Conservation (phyloP, 2,329 filamentous ascomycete genomes). For the Colletotrichum liriopes region DNA sequence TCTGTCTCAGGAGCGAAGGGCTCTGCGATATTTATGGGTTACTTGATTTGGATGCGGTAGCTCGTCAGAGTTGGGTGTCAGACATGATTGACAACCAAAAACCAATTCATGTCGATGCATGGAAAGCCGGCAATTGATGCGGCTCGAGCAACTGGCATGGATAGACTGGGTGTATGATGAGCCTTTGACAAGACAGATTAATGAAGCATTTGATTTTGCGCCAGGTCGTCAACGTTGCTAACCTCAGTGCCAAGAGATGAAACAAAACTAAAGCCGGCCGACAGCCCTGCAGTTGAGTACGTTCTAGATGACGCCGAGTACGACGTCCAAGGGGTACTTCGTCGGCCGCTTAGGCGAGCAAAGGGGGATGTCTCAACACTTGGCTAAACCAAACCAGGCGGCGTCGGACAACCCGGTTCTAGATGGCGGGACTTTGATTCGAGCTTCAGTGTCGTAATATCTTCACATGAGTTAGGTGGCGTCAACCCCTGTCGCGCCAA, state of each 20-base stretch:
- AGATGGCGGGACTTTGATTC: not conserved
- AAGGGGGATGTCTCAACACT: not conserved
- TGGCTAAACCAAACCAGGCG: not conserved
- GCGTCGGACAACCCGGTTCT: not conserved
- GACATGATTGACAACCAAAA: not conserved
- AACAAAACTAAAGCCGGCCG: too few species aligned
- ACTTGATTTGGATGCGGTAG: not conserved
- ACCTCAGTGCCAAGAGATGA: too few species aligned
- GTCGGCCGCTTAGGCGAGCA: not conserved
- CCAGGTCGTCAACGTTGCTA: too few species aligned
- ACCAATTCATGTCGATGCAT: not conserved
- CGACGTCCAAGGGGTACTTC: not conserved
- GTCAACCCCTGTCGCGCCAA: not conserved
- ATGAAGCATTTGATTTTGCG: not conserved
- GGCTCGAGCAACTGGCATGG: not conserved
- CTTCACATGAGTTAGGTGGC: not conserved
- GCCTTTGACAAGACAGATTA: conserved; percentile 3
- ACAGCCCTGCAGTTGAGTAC: not conserved
- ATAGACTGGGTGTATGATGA: not conserved
- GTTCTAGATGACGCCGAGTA: not conserved
- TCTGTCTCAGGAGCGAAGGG: not conserved
- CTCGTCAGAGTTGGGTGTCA: not conserved
- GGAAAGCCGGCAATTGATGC: not conserved
- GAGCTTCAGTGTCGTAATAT: too few species aligned
- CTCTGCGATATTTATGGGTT: not conserved